Percentiles rank a stretch among this genome's conserved stretches.
Evolutionary conservation across 495 filamentous ascomycete species (phyloP).

Genomic region (Hypoxylon trugodes): DNA sequence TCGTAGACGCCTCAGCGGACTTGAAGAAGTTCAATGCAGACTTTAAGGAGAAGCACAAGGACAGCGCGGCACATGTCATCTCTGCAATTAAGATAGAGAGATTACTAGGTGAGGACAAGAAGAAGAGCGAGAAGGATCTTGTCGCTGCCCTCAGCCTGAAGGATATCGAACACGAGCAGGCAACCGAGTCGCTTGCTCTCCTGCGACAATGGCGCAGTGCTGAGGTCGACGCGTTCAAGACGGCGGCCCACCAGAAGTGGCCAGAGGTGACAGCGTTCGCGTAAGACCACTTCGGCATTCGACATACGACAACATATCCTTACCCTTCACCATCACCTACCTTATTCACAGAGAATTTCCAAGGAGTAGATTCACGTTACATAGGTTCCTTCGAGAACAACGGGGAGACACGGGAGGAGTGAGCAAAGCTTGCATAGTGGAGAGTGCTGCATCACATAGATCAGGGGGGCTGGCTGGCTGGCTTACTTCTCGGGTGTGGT

Average conservation of each 20-base stretch:
- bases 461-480: background rate
- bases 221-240: conserved; percentile 64
- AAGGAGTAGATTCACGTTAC: no score
- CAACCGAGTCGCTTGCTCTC: conserved; percentile 64
- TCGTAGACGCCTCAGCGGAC: conserved; percentile 64
- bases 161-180: conserved; percentile 66
- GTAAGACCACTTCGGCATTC: background rate
- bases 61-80: conserved; percentile 69
- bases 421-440: conserved; percentile 29
- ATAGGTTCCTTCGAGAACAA: no score
- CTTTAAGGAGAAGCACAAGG: conserved; percentile 68
- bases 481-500: background rate
- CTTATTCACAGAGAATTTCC: no score
- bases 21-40: conserved; percentile 73
- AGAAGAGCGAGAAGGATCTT: conserved; percentile 68
- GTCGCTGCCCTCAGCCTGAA: conserved; percentile 63
- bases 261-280: conserved; percentile 71
- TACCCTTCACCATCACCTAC: background rate
- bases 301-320: background rate
- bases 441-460: conserved; percentile 8
- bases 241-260: conserved; percentile 75
- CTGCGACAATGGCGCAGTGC: conserved; percentile 67
- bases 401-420: conserved; percentile 7
- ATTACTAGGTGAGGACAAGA: conserved; percentile 65
- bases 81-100: conserved; percentile 68